Percentiles rank a stretch among this genome's conserved stretches.
Conservation (phyloP, 2,329 filamentous ascomycete genomes). For the Chrysoporthe cubensis region DNA sequence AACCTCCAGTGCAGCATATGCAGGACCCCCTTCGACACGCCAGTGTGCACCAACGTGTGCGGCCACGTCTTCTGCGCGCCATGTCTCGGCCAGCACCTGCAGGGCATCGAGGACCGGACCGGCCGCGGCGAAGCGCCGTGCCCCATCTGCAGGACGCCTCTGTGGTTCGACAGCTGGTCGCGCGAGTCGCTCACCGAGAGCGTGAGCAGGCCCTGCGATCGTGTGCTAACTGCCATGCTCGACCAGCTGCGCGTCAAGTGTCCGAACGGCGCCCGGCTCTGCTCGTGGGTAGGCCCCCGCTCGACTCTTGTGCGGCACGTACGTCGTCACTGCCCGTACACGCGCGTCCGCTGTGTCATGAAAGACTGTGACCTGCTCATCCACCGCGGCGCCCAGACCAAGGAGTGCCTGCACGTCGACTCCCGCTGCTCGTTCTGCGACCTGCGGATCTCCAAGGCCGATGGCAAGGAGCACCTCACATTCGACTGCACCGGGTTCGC, state of each 20-base stretch:
- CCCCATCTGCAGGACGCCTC: constrained; percentile 60
- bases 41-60: constrained; percentile 61
- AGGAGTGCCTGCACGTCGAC: constrained; percentile 43
- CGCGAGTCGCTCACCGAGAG: constrained; percentile 29
- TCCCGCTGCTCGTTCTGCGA: constrained; percentile 55
- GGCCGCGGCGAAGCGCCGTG: constrained; percentile 51
- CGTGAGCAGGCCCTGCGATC: constrained; percentile 38
- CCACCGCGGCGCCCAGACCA: constrained; percentile 10
- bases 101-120: constrained; percentile 36
- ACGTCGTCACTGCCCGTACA: constrained; percentile 59
- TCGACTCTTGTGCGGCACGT: constrained; percentile 61
- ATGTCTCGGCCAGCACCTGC: constrained; percentile 51
- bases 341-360: constrained; percentile 58
- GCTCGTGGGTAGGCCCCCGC: constrained; percentile 53
- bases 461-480: constrained; percentile 51
- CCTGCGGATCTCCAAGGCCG: constrained; percentile 39
- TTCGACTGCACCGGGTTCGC: constrained; percentile 48
- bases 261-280: constrained; percentile 56
- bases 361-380: constrained; percentile 16
- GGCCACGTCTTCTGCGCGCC: constrained; percentile 68
- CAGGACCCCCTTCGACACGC: constrained; percentile 62
- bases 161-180: constrained; percentile 30
- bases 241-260: constrained; percentile 63
- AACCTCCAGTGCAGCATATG: constrained; percentile 50
- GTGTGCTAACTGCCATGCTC: constrained; percentile 62